phyloP scores from a whole-genome alignment of 108 stramenopile genomes.

The Nannochloropsis salina region DNA sequence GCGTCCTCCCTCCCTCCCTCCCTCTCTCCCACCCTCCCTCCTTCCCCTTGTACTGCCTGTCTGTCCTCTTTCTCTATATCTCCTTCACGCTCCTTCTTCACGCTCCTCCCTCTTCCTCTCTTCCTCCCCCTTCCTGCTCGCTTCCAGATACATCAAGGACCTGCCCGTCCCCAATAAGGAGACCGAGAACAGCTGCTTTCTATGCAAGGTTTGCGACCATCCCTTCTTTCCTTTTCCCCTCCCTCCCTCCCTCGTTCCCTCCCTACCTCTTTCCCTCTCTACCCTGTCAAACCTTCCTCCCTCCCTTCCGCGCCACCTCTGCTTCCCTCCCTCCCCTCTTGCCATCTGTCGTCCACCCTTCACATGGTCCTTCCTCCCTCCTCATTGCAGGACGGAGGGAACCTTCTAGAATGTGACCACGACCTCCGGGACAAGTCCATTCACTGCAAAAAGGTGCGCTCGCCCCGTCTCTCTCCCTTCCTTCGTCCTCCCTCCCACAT shows the following conservation, averaged over 20 bases:
- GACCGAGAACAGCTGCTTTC: background rate
- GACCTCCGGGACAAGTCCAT: background rate
- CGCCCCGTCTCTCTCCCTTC: too few species aligned
- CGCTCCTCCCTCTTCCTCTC: background rate
- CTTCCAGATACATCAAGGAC: background rate
- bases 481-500: too few species aligned
- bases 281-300: background rate
- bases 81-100: background rate
- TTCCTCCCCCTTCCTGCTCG: background rate
- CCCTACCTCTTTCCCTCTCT: background rate
- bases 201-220: background rate
- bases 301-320: background rate
- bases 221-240: background rate
- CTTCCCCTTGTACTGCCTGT: background rate
- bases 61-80: too few species aligned
- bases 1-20: background rate
- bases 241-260: background rate
- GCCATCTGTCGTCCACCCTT: too few species aligned
- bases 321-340: background rate
- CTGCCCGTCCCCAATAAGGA: background rate
- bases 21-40: background rate
- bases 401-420: background rate
- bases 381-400: background rate
- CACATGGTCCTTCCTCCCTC: background rate
- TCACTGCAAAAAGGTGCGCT: slow-evolving; percentile 1